Percentiles rank a stretch among this genome's conserved stretches.
These are phyloP conservation scores for Malus sylvestris DNA, from an alignment of 306 rosid species.

Conservation along the genomic window DNA sequence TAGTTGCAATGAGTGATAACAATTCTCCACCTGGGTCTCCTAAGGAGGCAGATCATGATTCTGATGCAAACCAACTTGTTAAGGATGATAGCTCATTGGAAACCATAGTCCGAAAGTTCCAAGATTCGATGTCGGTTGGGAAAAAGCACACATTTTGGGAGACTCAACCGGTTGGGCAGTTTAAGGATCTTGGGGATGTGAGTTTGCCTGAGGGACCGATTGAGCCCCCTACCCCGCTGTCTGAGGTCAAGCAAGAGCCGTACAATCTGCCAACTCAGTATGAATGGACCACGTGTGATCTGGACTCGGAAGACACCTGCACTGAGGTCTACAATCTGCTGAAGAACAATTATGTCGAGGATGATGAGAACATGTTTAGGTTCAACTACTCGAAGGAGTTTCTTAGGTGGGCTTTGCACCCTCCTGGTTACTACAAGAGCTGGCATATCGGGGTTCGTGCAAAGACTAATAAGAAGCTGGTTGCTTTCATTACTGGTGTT, in stretches of 20 bases:
- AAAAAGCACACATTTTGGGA: constrained; percentile 85
- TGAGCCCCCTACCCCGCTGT: constrained; percentile 62
- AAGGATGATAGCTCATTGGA: constrained; percentile 48
- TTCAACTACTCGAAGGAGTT: constrained; percentile 89
- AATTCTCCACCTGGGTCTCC: constrained; percentile 35
- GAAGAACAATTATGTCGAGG: constrained; percentile 85
- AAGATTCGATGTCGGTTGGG: constrained; percentile 64
- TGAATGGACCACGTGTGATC: constrained; percentile 91
- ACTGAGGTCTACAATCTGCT: constrained; percentile 72
- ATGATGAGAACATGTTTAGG: constrained; percentile 89
- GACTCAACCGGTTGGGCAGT: constrained; percentile 96
- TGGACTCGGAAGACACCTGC: constrained; percentile 57
- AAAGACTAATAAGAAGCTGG: constrained; percentile 77
- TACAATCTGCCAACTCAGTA: constrained; percentile 80
- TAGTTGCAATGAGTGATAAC: constrained; percentile 37
- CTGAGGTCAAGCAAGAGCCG: constrained; percentile 85
- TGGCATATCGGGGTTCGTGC: constrained; percentile 98
- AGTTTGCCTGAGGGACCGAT: constrained; percentile 77
- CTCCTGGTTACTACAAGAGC: constrained; percentile 73
- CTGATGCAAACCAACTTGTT: constrained; percentile 18
- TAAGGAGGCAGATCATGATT: constrained; percentile 32
- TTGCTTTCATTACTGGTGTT: constrained; percentile 81
- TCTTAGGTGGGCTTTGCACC: constrained; percentile 87
- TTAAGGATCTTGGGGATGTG: constrained; percentile 64
- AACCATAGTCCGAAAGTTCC: constrained; percentile 46